Base-by-base conservation (phyloP, 1,284 basidiomycete species). In the Thelephora terrestris region DNA sequence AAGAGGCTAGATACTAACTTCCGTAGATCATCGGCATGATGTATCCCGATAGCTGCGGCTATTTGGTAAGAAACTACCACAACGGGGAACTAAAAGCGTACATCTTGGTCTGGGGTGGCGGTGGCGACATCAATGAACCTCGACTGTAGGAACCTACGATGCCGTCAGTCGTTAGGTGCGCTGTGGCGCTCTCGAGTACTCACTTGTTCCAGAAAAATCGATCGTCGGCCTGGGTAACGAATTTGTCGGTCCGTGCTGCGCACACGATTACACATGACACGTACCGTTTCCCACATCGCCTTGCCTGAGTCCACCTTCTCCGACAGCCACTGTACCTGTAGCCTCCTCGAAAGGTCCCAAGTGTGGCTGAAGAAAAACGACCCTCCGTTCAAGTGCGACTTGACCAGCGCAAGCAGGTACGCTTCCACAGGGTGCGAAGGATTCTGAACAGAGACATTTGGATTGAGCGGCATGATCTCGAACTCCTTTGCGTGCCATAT, bases 151-250 rank as follows among this genome's bases (percentile, higher is more conserved):
- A 79, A 85, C 63, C 83, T 86, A 52, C 6, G 18, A 10, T 24
- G 39, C 27, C 40, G 23, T 10, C 21, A 17, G 21, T 46, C 18
- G 52, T 52, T 25, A 48, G 14, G 29, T 32, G 36, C 27, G 12
- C 36, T 46, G 38, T 51, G 47, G 37, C 34, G 37, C 12, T 16
- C 9, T 2, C 32, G 14, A 4, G 56, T 32, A 74, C 68, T 54
- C 69, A 90, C 77, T 83, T 88, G 68, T 99, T 99, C 95, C 95
- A 99, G 70, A 98, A 99, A 71, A 99, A 99, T 54, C 95, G 78
- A 60, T 96, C 91, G 58, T 99, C 95, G 27, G 86, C 85, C 78
- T 93, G 59, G 57, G 55, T 51, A 55, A 38, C 45, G 32, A 39
- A 23, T 42, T 21, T 32, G 32, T 57, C 53, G 51, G 46, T 48